phyloP scores from a whole-genome alignment of 805 yeast genomes.

The Suhomyces xylopsoci region DNA sequence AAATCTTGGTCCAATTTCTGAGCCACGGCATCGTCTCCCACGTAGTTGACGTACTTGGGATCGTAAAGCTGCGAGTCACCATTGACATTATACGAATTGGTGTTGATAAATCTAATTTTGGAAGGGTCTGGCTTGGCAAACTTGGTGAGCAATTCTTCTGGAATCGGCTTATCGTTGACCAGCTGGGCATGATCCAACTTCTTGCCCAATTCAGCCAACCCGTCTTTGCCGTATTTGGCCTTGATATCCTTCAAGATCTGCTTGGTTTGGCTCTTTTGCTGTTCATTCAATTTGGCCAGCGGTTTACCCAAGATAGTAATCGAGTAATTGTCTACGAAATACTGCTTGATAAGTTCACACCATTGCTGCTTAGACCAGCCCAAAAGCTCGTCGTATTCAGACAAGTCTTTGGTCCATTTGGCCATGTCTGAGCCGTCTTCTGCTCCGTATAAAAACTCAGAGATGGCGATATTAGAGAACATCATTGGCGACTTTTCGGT shows the following conservation, averaged over 20 bases:
- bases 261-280: conserved; percentile 50
- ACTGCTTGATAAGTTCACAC: conserved; percentile 51
- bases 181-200: conserved; percentile 60
- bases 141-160: conserved; percentile 55
- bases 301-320: conserved; percentile 74
- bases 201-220: conserved; percentile 50
- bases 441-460: conserved; percentile 78
- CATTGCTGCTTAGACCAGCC: conserved; percentile 68
- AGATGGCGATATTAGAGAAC: conserved; percentile 64
- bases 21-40: conserved; percentile 23
- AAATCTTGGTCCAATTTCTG: conserved; percentile 17
- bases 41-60: conserved; percentile 19
- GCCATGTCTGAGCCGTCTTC: conserved; percentile 55
- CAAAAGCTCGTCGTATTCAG: conserved; percentile 56
- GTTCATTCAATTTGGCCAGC: conserved; percentile 54
- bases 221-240: conserved; percentile 53
- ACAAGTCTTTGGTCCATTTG: conserved; percentile 51
- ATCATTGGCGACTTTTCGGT: conserved; percentile 62
- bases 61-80: conserved; percentile 14
- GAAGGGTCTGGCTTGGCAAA: conserved; percentile 76
- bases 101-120: conserved; percentile 65
- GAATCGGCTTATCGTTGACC: conserved; percentile 74
- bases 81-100: conserved; percentile 64
- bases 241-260: conserved; percentile 49
- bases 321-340: conserved; percentile 59